Conservation (phyloP, 2,329 filamentous ascomycete genomes). For the Sporothrix euskadiensis region DNA sequence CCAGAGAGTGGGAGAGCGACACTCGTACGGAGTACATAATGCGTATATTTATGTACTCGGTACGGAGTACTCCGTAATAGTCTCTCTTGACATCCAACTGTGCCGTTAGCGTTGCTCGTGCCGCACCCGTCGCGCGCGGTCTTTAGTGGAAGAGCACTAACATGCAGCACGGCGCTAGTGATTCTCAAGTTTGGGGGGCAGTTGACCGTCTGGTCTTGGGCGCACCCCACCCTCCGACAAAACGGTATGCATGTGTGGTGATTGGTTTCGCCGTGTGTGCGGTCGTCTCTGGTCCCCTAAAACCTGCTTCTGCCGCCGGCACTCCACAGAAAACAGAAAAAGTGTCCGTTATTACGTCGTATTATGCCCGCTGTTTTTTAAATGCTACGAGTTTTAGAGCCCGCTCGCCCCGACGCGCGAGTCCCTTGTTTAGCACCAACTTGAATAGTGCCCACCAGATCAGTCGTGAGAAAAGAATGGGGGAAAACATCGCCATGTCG, state of each 20-base stretch:
- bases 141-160: not conserved
- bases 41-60: too few relatives aligned
- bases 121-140: not conserved
- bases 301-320: not conserved
- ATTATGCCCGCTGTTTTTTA: not conserved
- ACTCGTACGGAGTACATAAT: not conserved
- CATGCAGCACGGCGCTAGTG: not conserved
- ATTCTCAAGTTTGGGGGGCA: not conserved
- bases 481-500: not conserved
- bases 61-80: too few relatives aligned
- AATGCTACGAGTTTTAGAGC: not conserved
- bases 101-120: not conserved
- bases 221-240: not conserved
- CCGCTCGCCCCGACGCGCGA: slow-evolving; percentile 6
- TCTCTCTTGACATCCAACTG: not conserved
- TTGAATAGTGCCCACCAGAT: not conserved
- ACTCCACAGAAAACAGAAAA: not conserved
- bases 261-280: not conserved
- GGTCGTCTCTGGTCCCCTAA: not conserved
- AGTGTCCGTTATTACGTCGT: too few relatives aligned
- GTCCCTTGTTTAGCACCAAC: not conserved
- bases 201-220: not conserved
- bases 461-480: not conserved
- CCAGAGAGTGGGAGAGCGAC: too few relatives aligned
- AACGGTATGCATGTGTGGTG: not conserved